phyloP scores from a whole-genome alignment of 83 land plant genomes.

The Picea engelmannii region DNA sequence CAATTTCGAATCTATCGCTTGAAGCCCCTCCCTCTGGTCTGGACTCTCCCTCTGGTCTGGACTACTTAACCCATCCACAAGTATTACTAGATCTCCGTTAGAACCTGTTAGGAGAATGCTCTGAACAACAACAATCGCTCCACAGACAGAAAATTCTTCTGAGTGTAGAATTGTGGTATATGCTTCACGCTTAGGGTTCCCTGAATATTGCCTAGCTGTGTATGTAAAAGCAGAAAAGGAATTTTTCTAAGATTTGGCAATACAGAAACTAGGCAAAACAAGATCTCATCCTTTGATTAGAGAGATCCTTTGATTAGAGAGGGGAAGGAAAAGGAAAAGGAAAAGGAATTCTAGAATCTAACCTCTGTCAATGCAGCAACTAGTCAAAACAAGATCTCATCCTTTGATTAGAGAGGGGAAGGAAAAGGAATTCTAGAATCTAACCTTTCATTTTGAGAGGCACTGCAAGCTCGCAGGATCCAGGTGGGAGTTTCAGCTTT shows the following conservation, averaged over 20 bases:
- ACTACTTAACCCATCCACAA: constrained; percentile 39
- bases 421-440: not conserved
- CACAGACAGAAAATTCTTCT: constrained; percentile 50
- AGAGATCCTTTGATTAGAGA: not conserved
- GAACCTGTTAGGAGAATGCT: constrained; percentile 47
- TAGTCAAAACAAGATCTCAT: not conserved
- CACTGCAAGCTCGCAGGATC: constrained; percentile 55
- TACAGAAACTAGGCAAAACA: not conserved
- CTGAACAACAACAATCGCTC: constrained; percentile 58
- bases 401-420: not conserved
- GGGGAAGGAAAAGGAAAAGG: not conserved
- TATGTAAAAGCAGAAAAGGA: not conserved
- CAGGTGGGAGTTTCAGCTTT: constrained; percentile 44
- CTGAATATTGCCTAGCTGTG: not conserved
- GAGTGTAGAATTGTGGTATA: constrained; percentile 64
- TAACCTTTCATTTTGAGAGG: constrained; percentile 37
- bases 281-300: too few species aligned
- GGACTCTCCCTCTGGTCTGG: not conserved
- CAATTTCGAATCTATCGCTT: constrained; percentile 52
- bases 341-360: not conserved
- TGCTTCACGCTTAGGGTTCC: constrained; percentile 29
- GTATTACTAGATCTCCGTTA: constrained; percentile 52
- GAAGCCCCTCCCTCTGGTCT: not conserved
- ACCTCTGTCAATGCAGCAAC: constrained; percentile 24
- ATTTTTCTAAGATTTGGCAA: not conserved